phyloP scores from a whole-genome alignment of 257 asterid genomes.

The Nicotiana sylvestris region DNA sequence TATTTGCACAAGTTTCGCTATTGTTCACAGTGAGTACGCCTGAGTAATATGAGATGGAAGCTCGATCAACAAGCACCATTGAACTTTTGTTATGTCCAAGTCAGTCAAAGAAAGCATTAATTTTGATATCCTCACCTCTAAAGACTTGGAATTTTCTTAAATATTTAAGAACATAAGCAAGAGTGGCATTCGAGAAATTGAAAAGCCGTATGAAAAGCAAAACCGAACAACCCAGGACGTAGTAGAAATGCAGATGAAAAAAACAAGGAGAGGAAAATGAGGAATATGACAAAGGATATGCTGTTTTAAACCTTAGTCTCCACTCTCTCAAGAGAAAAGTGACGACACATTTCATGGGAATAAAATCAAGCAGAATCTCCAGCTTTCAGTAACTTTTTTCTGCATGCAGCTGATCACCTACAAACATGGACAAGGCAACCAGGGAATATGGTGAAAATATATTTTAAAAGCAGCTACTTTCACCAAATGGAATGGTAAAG shows the following conservation, averaged over 20 bases:
- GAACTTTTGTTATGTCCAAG: background rate
- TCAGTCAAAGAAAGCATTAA: background rate
- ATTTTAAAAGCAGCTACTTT: slow-evolving; percentile 5
- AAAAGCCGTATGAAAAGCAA: background rate
- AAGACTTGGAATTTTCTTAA: background rate
- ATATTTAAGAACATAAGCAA: background rate
- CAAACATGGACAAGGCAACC: slow-evolving; percentile 12
- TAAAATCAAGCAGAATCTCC: background rate
- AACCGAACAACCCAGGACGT: background rate
- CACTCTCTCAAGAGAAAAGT: background rate
- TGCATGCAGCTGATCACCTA: background rate
- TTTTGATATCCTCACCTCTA: background rate
- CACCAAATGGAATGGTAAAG: background rate
- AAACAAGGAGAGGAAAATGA: background rate
- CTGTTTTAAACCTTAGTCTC: background rate
- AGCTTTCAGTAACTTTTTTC: slow-evolving; percentile 5
- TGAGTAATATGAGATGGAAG: background rate
- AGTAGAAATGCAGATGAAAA: background rate
- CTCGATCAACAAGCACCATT: background rate
- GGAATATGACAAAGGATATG: slow-evolving; percentile 30
- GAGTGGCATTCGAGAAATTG: background rate
- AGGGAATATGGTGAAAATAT: slow-evolving; percentile 19
- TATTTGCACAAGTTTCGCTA: no score
- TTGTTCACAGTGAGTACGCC: no score
- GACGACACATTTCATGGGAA: background rate